Evolutionary conservation across 371 early-diverging fungal species (phyloP).

Genomic region (Syncephalastrum sp.): DNA sequence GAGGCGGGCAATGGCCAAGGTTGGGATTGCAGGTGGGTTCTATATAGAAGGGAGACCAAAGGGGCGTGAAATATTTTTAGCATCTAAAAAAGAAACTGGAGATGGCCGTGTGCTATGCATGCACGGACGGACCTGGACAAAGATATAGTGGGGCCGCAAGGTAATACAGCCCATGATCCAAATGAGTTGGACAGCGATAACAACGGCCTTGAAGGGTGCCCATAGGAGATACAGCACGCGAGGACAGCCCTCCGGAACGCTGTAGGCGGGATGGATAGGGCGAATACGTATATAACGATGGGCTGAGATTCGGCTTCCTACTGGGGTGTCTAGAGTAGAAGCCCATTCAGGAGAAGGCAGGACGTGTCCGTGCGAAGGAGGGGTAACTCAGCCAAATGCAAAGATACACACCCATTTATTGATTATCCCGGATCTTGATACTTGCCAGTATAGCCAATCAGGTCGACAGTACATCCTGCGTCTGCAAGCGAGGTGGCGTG

Average conservation of each 20-base stretch:
- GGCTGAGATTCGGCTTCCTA: constrained; percentile 31
- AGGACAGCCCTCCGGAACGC: constrained; percentile 55
- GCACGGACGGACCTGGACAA: constrained; percentile 76
- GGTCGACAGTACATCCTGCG: constrained; percentile 71
- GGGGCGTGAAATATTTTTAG: not conserved
- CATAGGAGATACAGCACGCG: constrained; percentile 54
- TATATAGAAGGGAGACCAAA: constrained; percentile 28
- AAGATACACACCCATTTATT: not conserved
- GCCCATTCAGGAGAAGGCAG: no score
- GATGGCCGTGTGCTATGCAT: not conserved
- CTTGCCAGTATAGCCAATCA: constrained; percentile 82
- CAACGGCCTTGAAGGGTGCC: constrained; percentile 66
- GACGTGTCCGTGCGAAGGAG: no score
- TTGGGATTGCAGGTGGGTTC: constrained; percentile 97
- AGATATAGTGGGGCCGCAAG: constrained; percentile 61
- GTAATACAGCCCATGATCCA: constrained; percentile 46
- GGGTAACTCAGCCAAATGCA: constrained; percentile 1
- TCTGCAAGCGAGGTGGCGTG: constrained; percentile 85
- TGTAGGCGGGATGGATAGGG: constrained; percentile 40
- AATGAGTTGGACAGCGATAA: constrained; percentile 43
- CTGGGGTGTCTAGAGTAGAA: constrained; percentile 34
- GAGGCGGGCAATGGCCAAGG: constrained; percentile 72
- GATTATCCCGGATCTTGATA: not conserved
- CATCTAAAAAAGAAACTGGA: not conserved
- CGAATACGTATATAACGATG: constrained; percentile 47